Conservation (phyloP, 75 land plant species). For the Azolla pinnata region DNA sequence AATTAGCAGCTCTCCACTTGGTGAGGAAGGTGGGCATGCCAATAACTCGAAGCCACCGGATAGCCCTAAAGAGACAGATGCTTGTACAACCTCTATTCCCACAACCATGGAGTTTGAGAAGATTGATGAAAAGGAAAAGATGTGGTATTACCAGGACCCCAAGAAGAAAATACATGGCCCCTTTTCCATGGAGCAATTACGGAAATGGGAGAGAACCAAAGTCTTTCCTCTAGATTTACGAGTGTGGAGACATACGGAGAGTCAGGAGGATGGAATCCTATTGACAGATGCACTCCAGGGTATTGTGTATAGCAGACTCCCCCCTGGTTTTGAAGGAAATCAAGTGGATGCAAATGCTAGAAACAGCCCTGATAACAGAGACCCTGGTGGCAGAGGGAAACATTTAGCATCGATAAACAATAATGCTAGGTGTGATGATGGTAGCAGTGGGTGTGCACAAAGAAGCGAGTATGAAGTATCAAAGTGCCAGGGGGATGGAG, state of each 20-base stretch:
- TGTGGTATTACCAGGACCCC: slow-evolving; percentile 87
- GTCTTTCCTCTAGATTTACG: slow-evolving; percentile 58
- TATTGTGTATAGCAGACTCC: slow-evolving; percentile 12
- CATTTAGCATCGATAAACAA: background rate
- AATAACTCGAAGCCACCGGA: too few relatives aligned
- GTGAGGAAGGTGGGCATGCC: too few relatives aligned
- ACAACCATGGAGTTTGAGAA: too few relatives aligned
- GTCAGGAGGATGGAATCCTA: slow-evolving; percentile 46
- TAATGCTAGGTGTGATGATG: background rate
- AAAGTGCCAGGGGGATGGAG: background rate
- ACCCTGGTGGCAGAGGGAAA: background rate
- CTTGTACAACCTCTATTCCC: too few relatives aligned
- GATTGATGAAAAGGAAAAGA: slow-evolving; percentile 55
- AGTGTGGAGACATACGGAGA: slow-evolving; percentile 57
- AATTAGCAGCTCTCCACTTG: too few relatives aligned
- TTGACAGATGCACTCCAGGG: slow-evolving; percentile 59
- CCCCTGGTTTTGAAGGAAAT: background rate
- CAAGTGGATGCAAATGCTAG: background rate
- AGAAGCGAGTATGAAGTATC: background rate
- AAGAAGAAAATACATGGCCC: slow-evolving; percentile 83
- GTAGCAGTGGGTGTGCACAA: background rate
- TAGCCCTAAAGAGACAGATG: too few relatives aligned
- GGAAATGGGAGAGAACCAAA: slow-evolving; percentile 76
- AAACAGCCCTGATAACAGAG: background rate
- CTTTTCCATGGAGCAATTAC: slow-evolving; percentile 79